Evolutionary conservation across 495 filamentous ascomycete species (phyloP).

Genomic region (Lasiosphaeris hirsuta): DNA sequence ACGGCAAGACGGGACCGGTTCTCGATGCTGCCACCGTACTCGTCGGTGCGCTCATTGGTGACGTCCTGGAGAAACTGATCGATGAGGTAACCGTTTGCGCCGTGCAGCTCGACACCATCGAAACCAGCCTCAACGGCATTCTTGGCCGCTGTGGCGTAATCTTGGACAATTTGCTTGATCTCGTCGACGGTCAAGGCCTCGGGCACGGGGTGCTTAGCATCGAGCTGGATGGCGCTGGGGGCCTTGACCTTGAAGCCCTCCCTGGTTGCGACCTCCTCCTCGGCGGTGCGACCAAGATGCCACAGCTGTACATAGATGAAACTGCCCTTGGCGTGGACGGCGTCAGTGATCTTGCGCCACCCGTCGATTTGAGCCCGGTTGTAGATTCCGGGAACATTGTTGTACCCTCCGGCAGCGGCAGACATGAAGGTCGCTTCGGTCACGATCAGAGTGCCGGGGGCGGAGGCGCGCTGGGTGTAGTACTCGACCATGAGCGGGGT

Average conservation of each 20-base stretch:
- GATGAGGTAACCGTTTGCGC: slow-evolving; percentile 70
- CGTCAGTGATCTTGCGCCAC: slow-evolving; percentile 62
- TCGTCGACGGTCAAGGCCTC: slow-evolving; percentile 52
- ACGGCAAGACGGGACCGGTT: slow-evolving; percentile 63
- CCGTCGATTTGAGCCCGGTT: slow-evolving; percentile 55
- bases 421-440: slow-evolving; percentile 66
- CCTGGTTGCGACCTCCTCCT: slow-evolving; percentile 34
- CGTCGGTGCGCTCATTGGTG: slow-evolving; percentile 61
- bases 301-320: slow-evolving; percentile 68
- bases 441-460: slow-evolving; percentile 60
- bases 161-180: slow-evolving; percentile 52
- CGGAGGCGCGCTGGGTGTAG: slow-evolving; percentile 59
- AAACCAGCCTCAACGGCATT: slow-evolving; percentile 69
- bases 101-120: slow-evolving; percentile 74
- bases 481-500: slow-evolving; percentile 49
- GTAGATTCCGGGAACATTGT: slow-evolving; percentile 63
- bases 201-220: slow-evolving; percentile 38
- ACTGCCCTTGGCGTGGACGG: slow-evolving; percentile 61
- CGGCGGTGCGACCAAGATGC: slow-evolving; percentile 60
- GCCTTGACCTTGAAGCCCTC: slow-evolving; percentile 44
- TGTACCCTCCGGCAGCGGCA: slow-evolving; percentile 46
- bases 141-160: slow-evolving; percentile 58
- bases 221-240: slow-evolving; percentile 46
- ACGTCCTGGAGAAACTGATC: slow-evolving; percentile 70
- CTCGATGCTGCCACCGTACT: slow-evolving; percentile 69